Evolutionary conservation across 1,284 basidiomycete species (phyloP).

Genomic region (Sphaerobolus stellatus): DNA sequence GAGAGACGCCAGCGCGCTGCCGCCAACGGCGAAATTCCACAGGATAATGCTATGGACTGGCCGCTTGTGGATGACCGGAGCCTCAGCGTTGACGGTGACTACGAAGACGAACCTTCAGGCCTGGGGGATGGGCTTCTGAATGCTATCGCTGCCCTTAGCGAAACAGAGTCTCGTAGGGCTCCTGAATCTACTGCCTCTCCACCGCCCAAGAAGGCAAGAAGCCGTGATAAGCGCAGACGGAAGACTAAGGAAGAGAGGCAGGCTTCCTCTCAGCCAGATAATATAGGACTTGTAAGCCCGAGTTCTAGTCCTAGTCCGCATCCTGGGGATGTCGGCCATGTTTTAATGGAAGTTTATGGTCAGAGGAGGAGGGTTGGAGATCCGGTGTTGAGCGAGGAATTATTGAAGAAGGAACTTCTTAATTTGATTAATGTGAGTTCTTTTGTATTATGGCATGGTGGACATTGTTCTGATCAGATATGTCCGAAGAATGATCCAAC

Average conservation of each 20-base stretch:
- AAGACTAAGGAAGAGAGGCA: background rate
- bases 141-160: slow-evolving; percentile 10
- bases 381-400: slow-evolving; percentile 2
- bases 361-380: slow-evolving; percentile 4
- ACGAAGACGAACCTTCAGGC: background rate
- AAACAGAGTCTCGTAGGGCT: background rate
- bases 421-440: slow-evolving; percentile 12
- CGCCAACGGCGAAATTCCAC: background rate
- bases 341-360: slow-evolving; percentile 8
- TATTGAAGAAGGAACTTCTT: slow-evolving; percentile 5
- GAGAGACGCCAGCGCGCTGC: background rate
- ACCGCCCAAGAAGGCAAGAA: background rate
- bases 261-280: background rate
- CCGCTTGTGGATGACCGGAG: slow-evolving; percentile 11
- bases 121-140: slow-evolving; percentile 11
- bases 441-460: background rate
- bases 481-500: slow-evolving; percentile 9
- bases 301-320: slow-evolving; percentile 7
- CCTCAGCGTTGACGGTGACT: slow-evolving; percentile 8
- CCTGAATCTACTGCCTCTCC: background rate
- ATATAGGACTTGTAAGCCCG: background rate
- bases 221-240: slow-evolving; percentile 1
- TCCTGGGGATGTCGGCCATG: slow-evolving; percentile 7
- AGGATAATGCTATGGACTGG: slow-evolving; percentile 5
- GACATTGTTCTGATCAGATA: background rate